These are phyloP conservation scores for Candida pini DNA, from an alignment of 805 yeast species.

Conservation along the genomic window DNA sequence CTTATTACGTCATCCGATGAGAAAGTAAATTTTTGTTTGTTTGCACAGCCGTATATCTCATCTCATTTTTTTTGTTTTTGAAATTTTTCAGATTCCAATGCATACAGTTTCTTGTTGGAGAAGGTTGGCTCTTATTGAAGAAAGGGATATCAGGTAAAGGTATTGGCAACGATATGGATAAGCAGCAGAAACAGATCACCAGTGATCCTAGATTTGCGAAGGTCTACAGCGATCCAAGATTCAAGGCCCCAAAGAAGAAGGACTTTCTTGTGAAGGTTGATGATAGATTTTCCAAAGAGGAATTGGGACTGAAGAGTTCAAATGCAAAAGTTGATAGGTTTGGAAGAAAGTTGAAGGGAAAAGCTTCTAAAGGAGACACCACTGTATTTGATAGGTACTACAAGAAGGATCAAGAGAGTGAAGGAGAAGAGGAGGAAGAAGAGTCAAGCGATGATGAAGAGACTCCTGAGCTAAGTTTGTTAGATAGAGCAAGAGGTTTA, in stretches of 20 bases:
- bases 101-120: too few species aligned
- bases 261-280: slow-evolving; percentile 75
- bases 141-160: background rate
- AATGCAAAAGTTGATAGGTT: slow-evolving; percentile 72
- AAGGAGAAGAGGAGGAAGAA: slow-evolving; percentile 43
- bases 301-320: slow-evolving; percentile 55
- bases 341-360: slow-evolving; percentile 63
- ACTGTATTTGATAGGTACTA: slow-evolving; percentile 65
- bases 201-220: slow-evolving; percentile 72
- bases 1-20: too few species aligned
- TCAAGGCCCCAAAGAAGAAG: slow-evolving; percentile 65
- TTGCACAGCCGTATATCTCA: background rate
- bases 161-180: background rate
- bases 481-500: slow-evolving; percentile 55
- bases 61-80: background rate
- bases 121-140: background rate
- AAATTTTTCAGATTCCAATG: background rate
- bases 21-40: background rate
- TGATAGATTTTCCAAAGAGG: slow-evolving; percentile 71
- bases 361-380: slow-evolving; percentile 36
- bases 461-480: slow-evolving; percentile 8
- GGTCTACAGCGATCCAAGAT: slow-evolving; percentile 84
- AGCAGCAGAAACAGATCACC: slow-evolving; percentile 32
- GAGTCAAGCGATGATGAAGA: slow-evolving; percentile 29
- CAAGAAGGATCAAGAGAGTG: slow-evolving; percentile 34